Conservation (phyloP, 2,329 filamentous ascomycete species). For the Exophiala dermatitidis region DNA sequence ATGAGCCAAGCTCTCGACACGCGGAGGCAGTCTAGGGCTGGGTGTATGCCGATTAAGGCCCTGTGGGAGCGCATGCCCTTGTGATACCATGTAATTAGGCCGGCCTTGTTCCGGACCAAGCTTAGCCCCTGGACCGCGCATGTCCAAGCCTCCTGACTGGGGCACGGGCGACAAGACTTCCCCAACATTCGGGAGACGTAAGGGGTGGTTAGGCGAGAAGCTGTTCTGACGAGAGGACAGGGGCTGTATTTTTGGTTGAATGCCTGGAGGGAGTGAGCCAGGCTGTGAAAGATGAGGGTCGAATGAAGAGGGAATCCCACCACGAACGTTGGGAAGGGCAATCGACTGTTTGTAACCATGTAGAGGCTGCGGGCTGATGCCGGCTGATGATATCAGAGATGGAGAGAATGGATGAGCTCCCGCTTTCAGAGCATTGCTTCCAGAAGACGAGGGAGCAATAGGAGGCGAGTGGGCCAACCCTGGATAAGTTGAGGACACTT, state of each 20-base stretch:
- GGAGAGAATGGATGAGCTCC: conserved; percentile 57
- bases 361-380: conserved; percentile 56
- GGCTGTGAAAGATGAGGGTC: conserved; percentile 59
- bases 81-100: conserved; percentile 2
- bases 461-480: conserved; percentile 76
- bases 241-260: conserved; percentile 12
- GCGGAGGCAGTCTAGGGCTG: conserved; percentile 13
- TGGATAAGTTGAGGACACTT: conserved; percentile 66
- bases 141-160: conserved; percentile 28
- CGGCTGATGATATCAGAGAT: conserved; percentile 51
- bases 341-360: conserved; percentile 67
- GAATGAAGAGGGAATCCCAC: conserved; percentile 58
- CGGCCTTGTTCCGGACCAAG: conserved; percentile 6
- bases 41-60: conserved; percentile 44
- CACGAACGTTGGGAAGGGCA: conserved; percentile 54
- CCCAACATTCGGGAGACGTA: conserved; percentile 37
- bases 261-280: conserved; percentile 45
- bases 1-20: conserved; percentile 12
- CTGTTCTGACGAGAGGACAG: conserved; percentile 31
- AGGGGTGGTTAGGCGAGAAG: conserved; percentile 54
- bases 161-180: conserved; percentile 57
- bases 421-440: conserved; percentile 58
- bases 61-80: conserved; percentile 6
- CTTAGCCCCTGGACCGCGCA: conserved; percentile 2
- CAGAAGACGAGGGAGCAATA: conserved; percentile 68